These are phyloP conservation scores for Sugiyamaella neomexicana DNA, from an alignment of 1,139 yeast species.

Conservation along the genomic window DNA sequence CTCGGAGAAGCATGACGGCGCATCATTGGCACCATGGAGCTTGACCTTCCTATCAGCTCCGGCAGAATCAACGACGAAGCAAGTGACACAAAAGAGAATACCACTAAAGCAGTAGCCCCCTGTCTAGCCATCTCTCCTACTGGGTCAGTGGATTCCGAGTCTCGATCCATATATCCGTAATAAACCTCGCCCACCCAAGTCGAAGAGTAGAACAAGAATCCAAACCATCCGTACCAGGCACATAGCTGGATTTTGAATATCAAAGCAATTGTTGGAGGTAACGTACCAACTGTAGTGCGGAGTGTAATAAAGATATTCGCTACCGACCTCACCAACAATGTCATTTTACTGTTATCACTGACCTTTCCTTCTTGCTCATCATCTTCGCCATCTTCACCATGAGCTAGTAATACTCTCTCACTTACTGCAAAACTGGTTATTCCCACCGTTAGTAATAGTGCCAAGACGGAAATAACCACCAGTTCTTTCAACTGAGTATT, in stretches of 20 bases:
- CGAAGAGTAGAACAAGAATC: slow-evolving; percentile 43
- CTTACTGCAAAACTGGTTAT: slow-evolving; percentile 44
- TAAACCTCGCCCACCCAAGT: slow-evolving; percentile 47
- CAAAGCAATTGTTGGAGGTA: slow-evolving; percentile 33
- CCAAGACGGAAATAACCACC: slow-evolving; percentile 47
- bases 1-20: slow-evolving; percentile 18
- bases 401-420: slow-evolving; percentile 29
- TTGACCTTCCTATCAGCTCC: slow-evolving; percentile 21
- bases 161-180: slow-evolving; percentile 26
- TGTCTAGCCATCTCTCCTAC: slow-evolving; percentile 44
- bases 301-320: slow-evolving; percentile 26
- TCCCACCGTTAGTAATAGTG: slow-evolving; percentile 44
- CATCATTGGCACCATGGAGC: slow-evolving; percentile 6
- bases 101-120: slow-evolving; percentile 42
- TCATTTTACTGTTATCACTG: neutral
- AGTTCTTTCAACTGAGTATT: slow-evolving; percentile 53
- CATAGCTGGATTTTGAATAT: slow-evolving; percentile 40
- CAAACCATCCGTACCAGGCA: slow-evolving; percentile 45
- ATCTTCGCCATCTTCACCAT: neutral
- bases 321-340: slow-evolving; percentile 12
- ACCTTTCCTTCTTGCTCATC: neutral
- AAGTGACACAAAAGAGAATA: slow-evolving; percentile 42
- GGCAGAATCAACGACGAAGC: slow-evolving; percentile 40
- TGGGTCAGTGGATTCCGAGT: slow-evolving; percentile 23
- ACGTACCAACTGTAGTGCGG: slow-evolving; percentile 25